Evolutionary conservation across 306 rosid species (phyloP), one percentile per base, ranked within the genome.

Genomic region (Cicer arietinum): DNA sequence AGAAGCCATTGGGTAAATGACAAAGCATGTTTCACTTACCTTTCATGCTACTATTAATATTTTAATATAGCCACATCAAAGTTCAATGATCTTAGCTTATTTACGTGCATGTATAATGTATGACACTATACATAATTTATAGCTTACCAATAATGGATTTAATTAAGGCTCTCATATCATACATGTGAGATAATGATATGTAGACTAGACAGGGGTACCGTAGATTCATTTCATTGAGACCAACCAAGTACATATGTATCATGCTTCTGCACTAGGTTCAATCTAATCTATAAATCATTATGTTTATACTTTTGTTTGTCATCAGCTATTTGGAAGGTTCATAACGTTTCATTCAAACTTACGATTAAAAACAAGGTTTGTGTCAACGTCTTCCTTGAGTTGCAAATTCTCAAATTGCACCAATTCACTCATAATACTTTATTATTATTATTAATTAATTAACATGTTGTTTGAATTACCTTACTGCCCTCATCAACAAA

Each of bases 341-440:
- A 44, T 68, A 39, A 37, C 63, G 69, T 84, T 84, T 69, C 90
- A 84, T 79, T 81, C 89, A 85, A 89, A 76, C 79, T 85, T 69
- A 18, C 80, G 30, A 88, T 80, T 85, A 85, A 89, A 89, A 84
- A 82, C 91, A 91, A 80, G 72, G 53, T 63, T 59, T 46, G 68
- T 63, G 92, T 89, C 95, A 82, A 79, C 92, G 83, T 89, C 97
- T 84, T 82, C 80, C 68, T 78, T 54, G 69, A 62, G 59, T 45
- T 79, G 52, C 69, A 70, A 77, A 80, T 77, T 79, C 80, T 75
- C 35, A 64, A 16, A 67, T 9, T 68, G 78, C 67, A 73, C 70
- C 3, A 25, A 52, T 64, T 18, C 70, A 42, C 61, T 25, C 52
- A 77, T 73, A 79, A 86, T 82, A 14, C 16, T 14, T 14, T 14